These are phyloP conservation scores for Globisporangium spinosum DNA, from an alignment of 352 stramenopile species.

Conservation along the genomic window DNA sequence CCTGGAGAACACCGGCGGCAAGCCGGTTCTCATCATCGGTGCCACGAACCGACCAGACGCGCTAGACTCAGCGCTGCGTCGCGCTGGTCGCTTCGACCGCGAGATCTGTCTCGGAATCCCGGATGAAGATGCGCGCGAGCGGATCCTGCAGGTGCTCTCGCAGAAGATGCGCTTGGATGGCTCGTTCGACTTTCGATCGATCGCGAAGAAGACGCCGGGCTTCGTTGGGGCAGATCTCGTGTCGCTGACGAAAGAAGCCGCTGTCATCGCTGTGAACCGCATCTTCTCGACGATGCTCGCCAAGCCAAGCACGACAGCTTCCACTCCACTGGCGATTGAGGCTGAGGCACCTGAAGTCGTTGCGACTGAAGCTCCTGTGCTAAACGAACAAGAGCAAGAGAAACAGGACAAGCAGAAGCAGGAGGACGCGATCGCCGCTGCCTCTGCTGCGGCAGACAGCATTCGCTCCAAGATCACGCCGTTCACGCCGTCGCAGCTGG, in stretches of 20 bases:
- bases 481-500: conserved; percentile 89
- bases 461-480: conserved; percentile 67
- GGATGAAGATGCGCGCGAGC: conserved; percentile 91
- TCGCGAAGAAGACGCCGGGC: conserved; percentile 93
- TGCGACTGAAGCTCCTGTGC: neutral
- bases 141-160: conserved; percentile 94
- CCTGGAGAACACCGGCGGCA: conserved; percentile 84
- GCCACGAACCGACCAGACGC: conserved; percentile 97
- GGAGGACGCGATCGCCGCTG: conserved; percentile 11
- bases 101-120: conserved; percentile 98
- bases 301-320: conserved; percentile 1
- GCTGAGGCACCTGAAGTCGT: neutral
- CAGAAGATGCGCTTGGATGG: conserved; percentile 92
- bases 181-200: conserved; percentile 92
- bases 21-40: conserved; percentile 96
- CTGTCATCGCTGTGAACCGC: conserved; percentile 96
- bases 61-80: conserved; percentile 94
- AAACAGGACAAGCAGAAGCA: conserved; percentile 14
- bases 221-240: conserved; percentile 98
- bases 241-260: conserved; percentile 97
- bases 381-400: conserved; percentile 14
- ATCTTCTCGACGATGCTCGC: conserved; percentile 92
- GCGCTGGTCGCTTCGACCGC: conserved; percentile 96
- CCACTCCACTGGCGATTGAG: neutral
- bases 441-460: conserved; percentile 46